Percentiles rank a stretch among this genome's conserved stretches.
Conservation (phyloP, 2,329 filamentous ascomycete species). For the Colletotrichum costaricense region DNA sequence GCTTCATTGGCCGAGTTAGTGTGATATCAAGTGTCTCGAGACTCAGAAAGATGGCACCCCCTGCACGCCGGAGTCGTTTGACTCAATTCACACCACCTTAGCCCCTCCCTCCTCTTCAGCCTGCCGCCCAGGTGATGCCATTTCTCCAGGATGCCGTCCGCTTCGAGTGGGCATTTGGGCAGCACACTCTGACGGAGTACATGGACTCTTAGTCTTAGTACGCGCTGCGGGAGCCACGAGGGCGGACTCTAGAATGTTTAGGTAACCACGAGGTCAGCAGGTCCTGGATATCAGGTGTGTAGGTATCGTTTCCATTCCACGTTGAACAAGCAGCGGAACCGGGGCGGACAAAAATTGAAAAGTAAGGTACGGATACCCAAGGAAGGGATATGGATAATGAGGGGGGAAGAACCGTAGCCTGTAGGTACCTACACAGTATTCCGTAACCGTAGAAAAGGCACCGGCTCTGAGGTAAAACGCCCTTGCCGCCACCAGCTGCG, state of each 20-base stretch:
- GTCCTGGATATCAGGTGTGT: background rate
- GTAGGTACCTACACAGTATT: too few species aligned
- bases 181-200: background rate
- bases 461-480: constrained; percentile 6
- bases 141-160: constrained; percentile 27
- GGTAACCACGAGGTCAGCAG: constrained; percentile 17
- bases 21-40: constrained; percentile 16
- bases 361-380: background rate
- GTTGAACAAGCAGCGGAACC: background rate
- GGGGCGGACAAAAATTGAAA: background rate
- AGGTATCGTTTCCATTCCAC: too few species aligned
- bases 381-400: background rate
- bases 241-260: background rate
- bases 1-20: constrained; percentile 23
- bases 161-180: constrained; percentile 11
- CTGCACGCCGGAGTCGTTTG: constrained; percentile 24
- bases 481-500: constrained; percentile 9
- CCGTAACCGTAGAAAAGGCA: background rate
- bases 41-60: background rate
- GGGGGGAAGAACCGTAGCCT: background rate
- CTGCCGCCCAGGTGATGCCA: constrained; percentile 35
- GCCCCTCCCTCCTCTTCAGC: constrained; percentile 10
- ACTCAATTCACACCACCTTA: constrained; percentile 28
- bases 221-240: background rate
- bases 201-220: too few species aligned